Conservation (phyloP, 805 yeast species). For the Kluyveromyces starmeri region DNA sequence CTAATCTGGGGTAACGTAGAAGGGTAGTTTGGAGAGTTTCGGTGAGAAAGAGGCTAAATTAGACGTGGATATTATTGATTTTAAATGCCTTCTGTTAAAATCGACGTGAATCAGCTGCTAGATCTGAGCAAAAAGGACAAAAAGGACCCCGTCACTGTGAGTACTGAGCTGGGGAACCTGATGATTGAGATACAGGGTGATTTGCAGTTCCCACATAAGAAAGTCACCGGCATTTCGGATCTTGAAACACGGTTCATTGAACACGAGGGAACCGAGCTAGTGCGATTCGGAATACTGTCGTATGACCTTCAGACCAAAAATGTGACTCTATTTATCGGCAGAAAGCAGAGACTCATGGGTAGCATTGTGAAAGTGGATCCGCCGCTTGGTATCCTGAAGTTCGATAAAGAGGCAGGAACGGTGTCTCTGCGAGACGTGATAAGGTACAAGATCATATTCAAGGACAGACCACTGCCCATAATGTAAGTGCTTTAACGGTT, state of each 20-base stretch:
- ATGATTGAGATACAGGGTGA: constrained; percentile 71
- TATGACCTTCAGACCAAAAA: constrained; percentile 22
- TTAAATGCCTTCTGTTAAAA: constrained; percentile 25
- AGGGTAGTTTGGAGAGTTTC: no score
- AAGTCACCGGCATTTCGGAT: constrained; percentile 27
- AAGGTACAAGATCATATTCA: constrained; percentile 49
- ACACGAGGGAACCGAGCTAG: constrained; percentile 13
- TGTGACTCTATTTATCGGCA: constrained; percentile 56
- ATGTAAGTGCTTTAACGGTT: constrained; percentile 36
- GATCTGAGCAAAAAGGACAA: constrained; percentile 12
- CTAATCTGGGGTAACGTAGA: no score
- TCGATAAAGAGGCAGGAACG: constrained; percentile 26
- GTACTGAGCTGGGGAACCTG: constrained; percentile 47
- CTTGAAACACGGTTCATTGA: constrained; percentile 11
- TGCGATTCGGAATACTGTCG: constrained; percentile 21
- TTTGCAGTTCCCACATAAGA: constrained; percentile 34
- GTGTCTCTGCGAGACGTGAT: constrained; percentile 54
- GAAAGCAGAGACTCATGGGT: constrained; percentile 63
- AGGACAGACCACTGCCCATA: constrained; percentile 65
- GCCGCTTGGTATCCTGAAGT: constrained; percentile 55
- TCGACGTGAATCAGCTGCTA: constrained; percentile 17
- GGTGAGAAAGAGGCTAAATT: no score
- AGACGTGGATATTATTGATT: no score
- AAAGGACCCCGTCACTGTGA: constrained; percentile 12
- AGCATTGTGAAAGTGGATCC: constrained; percentile 46